Base-by-base conservation (phyloP, 257 asterid genomes). In the Solanum chmielewskii region DNA sequence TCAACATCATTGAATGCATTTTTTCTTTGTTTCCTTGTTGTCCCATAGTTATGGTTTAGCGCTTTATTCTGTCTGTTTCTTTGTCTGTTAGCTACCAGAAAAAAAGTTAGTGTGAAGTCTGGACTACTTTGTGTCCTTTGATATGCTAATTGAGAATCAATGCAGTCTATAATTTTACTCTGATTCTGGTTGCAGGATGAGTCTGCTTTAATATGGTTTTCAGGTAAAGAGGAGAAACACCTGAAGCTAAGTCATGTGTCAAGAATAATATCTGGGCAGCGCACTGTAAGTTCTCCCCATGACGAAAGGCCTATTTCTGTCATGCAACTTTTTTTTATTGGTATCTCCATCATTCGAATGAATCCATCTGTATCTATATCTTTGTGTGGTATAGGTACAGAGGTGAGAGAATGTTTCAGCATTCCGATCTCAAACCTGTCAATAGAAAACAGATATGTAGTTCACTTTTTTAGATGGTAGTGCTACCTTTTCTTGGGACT, bases 211-310 rank as follows among this genome's bases (percentile, higher is more conserved):
- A 92, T 96, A 91, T 96, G 99, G 98, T 93, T 92, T 90, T 95
- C 98, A 11, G 98, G 98, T 86, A 96, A 94, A 93, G 98, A 96
- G 91, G 98, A 96, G 96, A 95, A 96, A 90, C 96, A 92, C 87
- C 98, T 96, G 71, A 94, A 93, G 90, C 94, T 96, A 76, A 91
- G 97, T 92, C 94, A 95, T 85, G 98, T 96, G 83, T 93, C 98
- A 86, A 92, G 98, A 93, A 96, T 96, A 89, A 92, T 96, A 83
- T 95, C 99, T 88, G 99, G 99, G 75, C 99, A 96, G 94, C 96
- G 99, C 56, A 96, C 99, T 49, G 99, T 96, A 94, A 93, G 98
- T 93, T 75, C 90, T 89, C 80, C 29, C 70, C 85, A 60, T 73
- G 82, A 88, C 4, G 35, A 75, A 66, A 73, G 31, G 29, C 69